A percentile compares a stretch with the other conserved stretches of the same genome.
Evolutionary conservation across 352 stramenopile genomes (phyloP).

Genomic region (Globisporangium acanthophoron): DNA sequence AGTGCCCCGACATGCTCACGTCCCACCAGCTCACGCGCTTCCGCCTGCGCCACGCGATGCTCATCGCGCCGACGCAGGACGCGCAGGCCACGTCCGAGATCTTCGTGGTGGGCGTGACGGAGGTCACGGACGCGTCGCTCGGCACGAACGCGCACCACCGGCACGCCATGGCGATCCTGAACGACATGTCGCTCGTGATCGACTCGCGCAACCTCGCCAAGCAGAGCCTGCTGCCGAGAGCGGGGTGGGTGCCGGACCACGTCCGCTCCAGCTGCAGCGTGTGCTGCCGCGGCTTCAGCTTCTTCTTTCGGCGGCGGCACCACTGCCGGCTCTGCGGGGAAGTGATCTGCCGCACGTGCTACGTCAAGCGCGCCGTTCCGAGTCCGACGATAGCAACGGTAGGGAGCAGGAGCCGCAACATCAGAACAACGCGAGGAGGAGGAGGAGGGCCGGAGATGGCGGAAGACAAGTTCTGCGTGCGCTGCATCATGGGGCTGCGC

Average conservation of each 20-base stretch:
- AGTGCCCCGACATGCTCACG: conserved; percentile 30
- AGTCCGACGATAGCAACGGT: neutral
- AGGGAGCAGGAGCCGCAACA: neutral
- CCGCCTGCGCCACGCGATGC: conserved; percentile 41
- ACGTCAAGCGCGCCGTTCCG: conserved; percentile 32
- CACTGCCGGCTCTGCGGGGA: conserved; percentile 51
- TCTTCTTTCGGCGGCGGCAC: conserved; percentile 27
- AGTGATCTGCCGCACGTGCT: conserved; percentile 45
- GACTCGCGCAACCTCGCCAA: conserved; percentile 46
- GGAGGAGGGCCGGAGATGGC: conserved; percentile 13
- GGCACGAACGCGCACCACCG: conserved; percentile 33
- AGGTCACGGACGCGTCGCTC: conserved; percentile 27
- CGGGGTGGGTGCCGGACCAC: conserved; percentile 35
- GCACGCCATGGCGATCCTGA: conserved; percentile 39
- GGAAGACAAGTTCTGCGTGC: conserved; percentile 53
- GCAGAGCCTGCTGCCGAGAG: conserved; percentile 20
- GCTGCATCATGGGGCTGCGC: conserved; percentile 42
- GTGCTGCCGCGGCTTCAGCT: conserved; percentile 19
- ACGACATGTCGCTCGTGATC: conserved; percentile 50
- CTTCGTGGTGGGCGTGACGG: conserved; percentile 34
- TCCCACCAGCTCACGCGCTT: conserved; percentile 31
- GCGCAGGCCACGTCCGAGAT: conserved; percentile 34
- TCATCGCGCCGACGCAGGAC: conserved; percentile 25
- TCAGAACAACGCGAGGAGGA: neutral
- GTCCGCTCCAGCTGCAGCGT: conserved; percentile 17